Evolutionary conservation across 177 flowering plant genomes (phyloP), one percentile per base, ranked within the genome.

Genomic region (Vitis hybrid): DNA sequence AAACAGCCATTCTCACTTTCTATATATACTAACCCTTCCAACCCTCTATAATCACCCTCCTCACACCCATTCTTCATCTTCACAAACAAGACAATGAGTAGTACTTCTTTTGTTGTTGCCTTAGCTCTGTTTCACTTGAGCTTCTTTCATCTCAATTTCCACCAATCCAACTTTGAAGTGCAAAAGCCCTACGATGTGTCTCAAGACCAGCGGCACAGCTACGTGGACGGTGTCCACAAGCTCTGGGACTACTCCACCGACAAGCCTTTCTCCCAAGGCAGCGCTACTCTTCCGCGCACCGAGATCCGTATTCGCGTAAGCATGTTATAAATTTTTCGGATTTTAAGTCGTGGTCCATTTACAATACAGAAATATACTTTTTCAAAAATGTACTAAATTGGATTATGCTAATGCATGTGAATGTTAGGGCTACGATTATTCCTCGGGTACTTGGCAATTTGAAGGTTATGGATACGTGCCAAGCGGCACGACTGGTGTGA

Each of bases 131-230:
- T 57, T 8, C 60, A 57, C 10, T n/a, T 57, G 60, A 57, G 22
- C 60, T 20, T 57, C 20, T 17, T 57, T 20, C 22, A 57, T 8
- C 60, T 57, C 10, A 9, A 57, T 57, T n/a, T 57, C 18, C 13
- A 57, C 18, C 22, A 12, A 17, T 72, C 82, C 8, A 74, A 76
- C 57, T 56, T 76, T 15, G 67, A 54, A 10, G 49, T 81, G 38
- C 84, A 81, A 38, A 71, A 22, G 64, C 82, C 84, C 1, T 76
- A 79, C 72, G 50, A 81, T 57, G 50, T 79, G 22, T 72, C 61
- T 6, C 53, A 4, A 17, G 60, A 51, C 31, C 59, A 71, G 60
- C 70, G 84, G 7, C 74, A 76, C 24, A 73, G 72, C 71, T 79
- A 70, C 56, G n/a, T 15, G 1, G 11, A 76, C 62, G 82, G 82